A percentile compares a stretch with the other conserved stretches of the same genome.
phyloP scores from a whole-genome alignment of 257 asterid genomes.

The Paulownia fortunei region DNA sequence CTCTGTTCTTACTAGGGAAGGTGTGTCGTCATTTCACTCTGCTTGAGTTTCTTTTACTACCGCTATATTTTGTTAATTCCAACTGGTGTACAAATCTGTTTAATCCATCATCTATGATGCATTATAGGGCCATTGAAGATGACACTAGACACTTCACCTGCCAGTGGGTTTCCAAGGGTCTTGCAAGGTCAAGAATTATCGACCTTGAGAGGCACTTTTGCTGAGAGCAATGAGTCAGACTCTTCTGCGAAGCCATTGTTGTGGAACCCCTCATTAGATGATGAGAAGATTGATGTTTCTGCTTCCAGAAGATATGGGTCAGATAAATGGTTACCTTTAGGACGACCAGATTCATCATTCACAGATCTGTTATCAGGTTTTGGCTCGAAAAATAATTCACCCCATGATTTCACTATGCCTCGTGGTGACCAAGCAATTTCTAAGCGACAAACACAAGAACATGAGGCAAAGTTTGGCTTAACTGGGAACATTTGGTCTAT shows the following conservation, averaged over 20 bases:
- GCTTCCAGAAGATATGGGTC: slow-evolving; percentile 62
- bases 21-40: slow-evolving; percentile 38
- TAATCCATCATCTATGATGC: slow-evolving; percentile 8
- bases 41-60: slow-evolving; percentile 11
- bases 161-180: too few relatives aligned
- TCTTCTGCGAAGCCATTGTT: slow-evolving; percentile 64
- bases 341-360: slow-evolving; percentile 75
- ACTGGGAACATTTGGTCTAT: slow-evolving; percentile 66
- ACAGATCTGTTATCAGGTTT: slow-evolving; percentile 85
- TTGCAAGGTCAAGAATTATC: too few relatives aligned
- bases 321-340: slow-evolving; percentile 68
- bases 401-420: slow-evolving; percentile 49
- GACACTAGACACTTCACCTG: slow-evolving; percentile 70
- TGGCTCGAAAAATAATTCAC: slow-evolving; percentile 58
- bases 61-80: slow-evolving; percentile 11
- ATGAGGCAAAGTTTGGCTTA: slow-evolving; percentile 54
- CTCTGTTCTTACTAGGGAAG: slow-evolving; percentile 86
- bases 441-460: slow-evolving; percentile 57
- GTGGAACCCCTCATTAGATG: slow-evolving; percentile 65
- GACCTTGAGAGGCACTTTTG: too few relatives aligned
- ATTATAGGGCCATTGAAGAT: slow-evolving; percentile 67
- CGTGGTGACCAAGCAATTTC: slow-evolving; percentile 50
- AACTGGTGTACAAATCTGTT: slow-evolving; percentile 8
- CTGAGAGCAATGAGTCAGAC: too few relatives aligned
- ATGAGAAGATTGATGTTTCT: slow-evolving; percentile 56